Evolutionary conservation across 2,329 filamentous ascomycete species (phyloP), one percentile per base, ranked within the genome.

Genomic region (Grosmannia huntii): DNA sequence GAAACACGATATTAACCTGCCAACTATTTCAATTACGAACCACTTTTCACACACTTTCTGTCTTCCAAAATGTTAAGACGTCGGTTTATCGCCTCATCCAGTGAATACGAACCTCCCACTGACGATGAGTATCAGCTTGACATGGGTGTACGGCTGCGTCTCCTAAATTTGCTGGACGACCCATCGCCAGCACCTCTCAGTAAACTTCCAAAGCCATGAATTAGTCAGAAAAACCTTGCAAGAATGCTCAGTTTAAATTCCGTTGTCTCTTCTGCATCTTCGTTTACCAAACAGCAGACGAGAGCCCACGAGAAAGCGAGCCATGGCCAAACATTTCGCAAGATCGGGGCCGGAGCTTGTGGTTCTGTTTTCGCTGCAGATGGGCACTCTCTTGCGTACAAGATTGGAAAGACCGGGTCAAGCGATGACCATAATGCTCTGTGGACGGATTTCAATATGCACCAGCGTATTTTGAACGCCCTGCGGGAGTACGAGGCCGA

Each of bases 291-390:
- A 27, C 33, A 55, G 38, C 33, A 44, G 44, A 28, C 53, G 27
- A 25, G 38, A 55, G 23, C 38, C 25, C 9, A 27, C n/a, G 53
- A 55, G 27, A 23, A 55, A 44, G 33, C 23, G 33, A 28, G 23
- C 33, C 19, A 23, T 9, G 21, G 21, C 33, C 23, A 27, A 4
- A 44, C 33, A 27, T 55, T 27, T 44, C 53, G 53, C 10, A 62
- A 62, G 33, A 63, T 62, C 27, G 62, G 62, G 23, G 59, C 59
- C 5, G 60, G 60, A 2, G 57, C 60, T 10, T 63, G 62, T 25
- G 60, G 60, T 36, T 51, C 59, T 12, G 44, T 63, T 54, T 63
- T 61, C 21, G 49, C 59, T 19, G 55, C 55, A 16, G 58, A 52
- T 23, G 48, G 51, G 1, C 25, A 55, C 21, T 48, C 57, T 4